These are phyloP conservation scores for Clohesyomyces aquaticus DNA, from an alignment of 495 filamentous ascomycete genomes.

Conservation along the genomic window DNA sequence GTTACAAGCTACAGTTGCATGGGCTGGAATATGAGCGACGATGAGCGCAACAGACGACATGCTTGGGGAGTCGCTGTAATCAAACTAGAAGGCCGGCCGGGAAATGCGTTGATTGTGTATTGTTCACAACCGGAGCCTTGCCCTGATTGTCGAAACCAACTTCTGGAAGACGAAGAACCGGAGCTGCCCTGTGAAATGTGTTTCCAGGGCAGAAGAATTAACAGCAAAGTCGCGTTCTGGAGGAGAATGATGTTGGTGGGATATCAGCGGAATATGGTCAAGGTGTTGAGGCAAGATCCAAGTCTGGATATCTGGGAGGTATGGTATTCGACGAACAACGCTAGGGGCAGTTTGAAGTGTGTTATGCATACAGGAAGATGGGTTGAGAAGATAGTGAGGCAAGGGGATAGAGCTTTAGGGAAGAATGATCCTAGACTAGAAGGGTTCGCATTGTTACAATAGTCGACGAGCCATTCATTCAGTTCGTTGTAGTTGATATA, in stretches of 20 bases:
- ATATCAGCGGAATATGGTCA: not conserved
- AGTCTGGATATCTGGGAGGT: not conserved
- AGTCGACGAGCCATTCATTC: not conserved
- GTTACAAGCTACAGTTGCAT: not conserved
- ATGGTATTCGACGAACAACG: not conserved
- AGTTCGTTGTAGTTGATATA: too few species aligned
- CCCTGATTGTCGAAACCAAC: not conserved
- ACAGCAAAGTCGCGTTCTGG: not conserved
- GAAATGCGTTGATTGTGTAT: not conserved
- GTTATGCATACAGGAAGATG: not conserved
- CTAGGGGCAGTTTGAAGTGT: not conserved
- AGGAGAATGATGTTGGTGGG: not conserved
- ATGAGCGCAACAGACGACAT: not conserved
- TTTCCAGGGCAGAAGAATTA: not conserved
- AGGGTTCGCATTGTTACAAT: not conserved
- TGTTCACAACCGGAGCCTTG: not conserved
- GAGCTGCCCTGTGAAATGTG: not conserved
- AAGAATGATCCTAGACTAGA: not conserved
- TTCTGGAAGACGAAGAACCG: not conserved
- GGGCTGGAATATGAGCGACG: not conserved
- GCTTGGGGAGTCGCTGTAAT: not conserved
- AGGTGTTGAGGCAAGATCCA: not conserved
- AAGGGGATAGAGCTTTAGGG: not conserved
- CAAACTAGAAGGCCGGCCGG: not conserved
- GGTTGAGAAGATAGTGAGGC: not conserved